These are phyloP conservation scores for Ophiostoma perfectum DNA, from an alignment of 2,329 filamentous ascomycete species.

Conservation along the genomic window DNA sequence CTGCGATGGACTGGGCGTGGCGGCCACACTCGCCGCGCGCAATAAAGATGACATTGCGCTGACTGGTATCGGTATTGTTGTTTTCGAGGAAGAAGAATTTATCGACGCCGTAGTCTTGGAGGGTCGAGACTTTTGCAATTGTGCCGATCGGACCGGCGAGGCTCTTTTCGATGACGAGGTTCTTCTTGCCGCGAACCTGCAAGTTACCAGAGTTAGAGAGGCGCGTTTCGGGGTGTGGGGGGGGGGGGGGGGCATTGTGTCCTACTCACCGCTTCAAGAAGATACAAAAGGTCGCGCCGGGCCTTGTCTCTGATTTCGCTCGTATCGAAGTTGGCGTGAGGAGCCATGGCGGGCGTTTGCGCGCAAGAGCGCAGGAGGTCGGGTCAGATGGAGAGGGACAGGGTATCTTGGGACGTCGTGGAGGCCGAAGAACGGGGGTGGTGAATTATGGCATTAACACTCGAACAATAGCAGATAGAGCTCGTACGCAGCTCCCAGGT, in stretches of 20 bases:
- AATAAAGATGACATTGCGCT: constrained; percentile 92
- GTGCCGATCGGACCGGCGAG: constrained; percentile 84
- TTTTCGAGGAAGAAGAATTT: constrained; percentile 97
- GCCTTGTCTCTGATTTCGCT: constrained; percentile 75
- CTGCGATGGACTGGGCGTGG: constrained; percentile 80
- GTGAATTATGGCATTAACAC: too few relatives aligned
- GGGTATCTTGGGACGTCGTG: background rate
- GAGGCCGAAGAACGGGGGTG: too few relatives aligned
- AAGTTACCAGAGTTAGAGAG: background rate
- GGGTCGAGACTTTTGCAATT: constrained; percentile 88
- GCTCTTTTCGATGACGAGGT: constrained; percentile 85
- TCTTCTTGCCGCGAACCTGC: constrained; percentile 97
- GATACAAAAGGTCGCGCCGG: constrained; percentile 79
- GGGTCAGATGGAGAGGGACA: background rate
- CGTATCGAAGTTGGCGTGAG: constrained; percentile 64
- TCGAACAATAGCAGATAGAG: background rate
- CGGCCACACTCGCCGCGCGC: constrained; percentile 82
- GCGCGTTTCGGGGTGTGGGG: too few relatives aligned
- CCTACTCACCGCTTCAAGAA: constrained; percentile 89
- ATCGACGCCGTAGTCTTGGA: constrained; percentile 96
- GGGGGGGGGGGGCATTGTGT: background rate
- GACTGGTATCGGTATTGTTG: constrained; percentile 86
- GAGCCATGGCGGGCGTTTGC: constrained; percentile 54
- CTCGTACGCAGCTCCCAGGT: background rate
- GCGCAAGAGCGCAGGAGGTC: background rate